phyloP scores from a whole-genome alignment of 306 rosid genomes.

The Abrus precatorius region DNA sequence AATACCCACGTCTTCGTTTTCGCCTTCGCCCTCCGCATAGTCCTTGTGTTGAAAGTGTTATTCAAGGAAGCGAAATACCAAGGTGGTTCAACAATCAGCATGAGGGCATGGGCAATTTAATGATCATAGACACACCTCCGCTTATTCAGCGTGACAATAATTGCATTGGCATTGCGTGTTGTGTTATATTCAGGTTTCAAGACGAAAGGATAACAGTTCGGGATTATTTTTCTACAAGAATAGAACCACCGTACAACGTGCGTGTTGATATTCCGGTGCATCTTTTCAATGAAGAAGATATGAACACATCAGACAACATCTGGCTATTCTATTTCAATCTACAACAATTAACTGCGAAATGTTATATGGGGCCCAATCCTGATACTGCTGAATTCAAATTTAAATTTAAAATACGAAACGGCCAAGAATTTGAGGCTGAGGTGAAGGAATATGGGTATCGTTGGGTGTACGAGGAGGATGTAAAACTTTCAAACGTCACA shows the following conservation, averaged over 20 bases:
- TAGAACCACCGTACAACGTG: no score
- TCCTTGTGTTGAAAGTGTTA: neutral
- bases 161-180: conserved; percentile 1
- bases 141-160: neutral
- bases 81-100: conserved; percentile 19
- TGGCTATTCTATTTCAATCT: neutral
- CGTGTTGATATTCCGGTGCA: no score
- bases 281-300: no score
- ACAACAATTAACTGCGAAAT: neutral
- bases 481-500: neutral
- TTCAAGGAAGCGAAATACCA: conserved; percentile 30
- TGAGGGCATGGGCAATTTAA: neutral
- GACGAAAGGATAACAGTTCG: no score
- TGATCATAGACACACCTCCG: neutral
- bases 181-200: neutral
- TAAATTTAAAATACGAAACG: no score
- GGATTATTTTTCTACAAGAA: no score
- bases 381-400: no score
- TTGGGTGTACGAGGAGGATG: conserved; percentile 7
- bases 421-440: neutral
- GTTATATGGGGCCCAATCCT: no score
- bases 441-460: conserved; percentile 5
- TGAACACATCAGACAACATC: neutral
- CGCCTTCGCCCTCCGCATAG: no score
- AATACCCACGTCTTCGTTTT: no score